phyloP scores from a whole-genome alignment of 1,284 basidiomycete species.

The Ustilago curta region DNA sequence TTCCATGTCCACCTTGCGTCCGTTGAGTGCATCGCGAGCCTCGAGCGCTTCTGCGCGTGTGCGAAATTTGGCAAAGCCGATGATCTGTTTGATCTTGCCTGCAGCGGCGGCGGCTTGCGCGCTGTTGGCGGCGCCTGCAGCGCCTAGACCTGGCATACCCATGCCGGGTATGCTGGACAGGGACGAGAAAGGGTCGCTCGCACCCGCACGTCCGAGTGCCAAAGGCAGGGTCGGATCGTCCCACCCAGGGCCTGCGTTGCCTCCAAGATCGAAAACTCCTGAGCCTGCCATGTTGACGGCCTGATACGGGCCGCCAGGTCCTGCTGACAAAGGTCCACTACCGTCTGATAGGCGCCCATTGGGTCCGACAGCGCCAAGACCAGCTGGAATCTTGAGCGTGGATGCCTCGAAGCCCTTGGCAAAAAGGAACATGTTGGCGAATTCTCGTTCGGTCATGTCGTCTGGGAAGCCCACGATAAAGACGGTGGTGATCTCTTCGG shows the following conservation, averaged over 20 bases:
- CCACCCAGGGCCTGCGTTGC: slow-evolving; percentile 34
- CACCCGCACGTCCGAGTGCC: slow-evolving; percentile 51
- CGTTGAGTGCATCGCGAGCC: slow-evolving; percentile 89
- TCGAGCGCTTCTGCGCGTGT: slow-evolving; percentile 86
- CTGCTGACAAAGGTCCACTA: slow-evolving; percentile 31
- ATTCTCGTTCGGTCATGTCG: slow-evolving; percentile 98
- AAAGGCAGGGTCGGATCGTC: slow-evolving; percentile 52
- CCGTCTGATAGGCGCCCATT: slow-evolving; percentile 35
- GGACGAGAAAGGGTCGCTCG: slow-evolving; percentile 45
- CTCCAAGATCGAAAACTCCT: slow-evolving; percentile 37
- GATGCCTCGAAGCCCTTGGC: slow-evolving; percentile 95
- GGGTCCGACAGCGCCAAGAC: slow-evolving; percentile 73
- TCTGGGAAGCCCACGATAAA: slow-evolving; percentile 99
- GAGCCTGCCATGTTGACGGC: slow-evolving; percentile 59
- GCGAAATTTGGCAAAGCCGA: slow-evolving; percentile 96
- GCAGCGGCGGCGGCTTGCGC: slow-evolving; percentile 31
- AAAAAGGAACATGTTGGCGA: slow-evolving; percentile 99
- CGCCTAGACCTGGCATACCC: slow-evolving; percentile 31
- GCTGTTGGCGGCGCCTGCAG: slow-evolving; percentile 24
- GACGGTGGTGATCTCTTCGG: slow-evolving; percentile 94
- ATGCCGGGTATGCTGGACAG: slow-evolving; percentile 41
- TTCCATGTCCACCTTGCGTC: slow-evolving; percentile 90
- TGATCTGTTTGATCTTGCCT: slow-evolving; percentile 80
- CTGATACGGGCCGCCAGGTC: slow-evolving; percentile 57
- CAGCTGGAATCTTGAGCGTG: slow-evolving; percentile 94